Conservation (phyloP, 805 yeast genomes). For the Candida hungchunana region DNA sequence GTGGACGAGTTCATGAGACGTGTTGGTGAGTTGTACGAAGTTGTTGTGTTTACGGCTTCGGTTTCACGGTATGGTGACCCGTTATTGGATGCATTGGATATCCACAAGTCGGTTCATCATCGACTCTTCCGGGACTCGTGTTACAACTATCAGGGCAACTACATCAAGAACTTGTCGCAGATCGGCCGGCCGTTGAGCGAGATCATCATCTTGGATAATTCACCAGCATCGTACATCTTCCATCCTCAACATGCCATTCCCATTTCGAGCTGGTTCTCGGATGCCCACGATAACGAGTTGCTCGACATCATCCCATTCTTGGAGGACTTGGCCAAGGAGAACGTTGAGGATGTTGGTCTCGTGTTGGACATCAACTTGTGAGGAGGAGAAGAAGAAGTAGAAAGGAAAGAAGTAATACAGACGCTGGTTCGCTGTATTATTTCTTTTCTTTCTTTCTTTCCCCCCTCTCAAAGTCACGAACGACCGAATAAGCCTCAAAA, state of each 20-base stretch:
- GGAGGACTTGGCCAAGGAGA: constrained; percentile 69
- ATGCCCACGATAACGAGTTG: constrained; percentile 93
- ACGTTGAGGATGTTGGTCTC: constrained; percentile 79
- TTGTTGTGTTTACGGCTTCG: constrained; percentile 95
- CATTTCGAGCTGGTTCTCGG: constrained; percentile 96
- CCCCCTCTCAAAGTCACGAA: too few species aligned
- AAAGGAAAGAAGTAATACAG: too few species aligned
- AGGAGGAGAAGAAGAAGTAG: too few species aligned
- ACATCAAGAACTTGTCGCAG: constrained; percentile 88
- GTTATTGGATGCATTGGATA: constrained; percentile 79
- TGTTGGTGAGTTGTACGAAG: constrained; percentile 87
- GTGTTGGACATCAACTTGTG: constrained; percentile 69
- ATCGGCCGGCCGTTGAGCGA: constrained; percentile 89
- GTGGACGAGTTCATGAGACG: constrained; percentile 85
- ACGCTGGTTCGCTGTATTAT: too few species aligned
- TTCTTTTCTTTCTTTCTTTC: too few species aligned
- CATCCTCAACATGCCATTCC: constrained; percentile 99
- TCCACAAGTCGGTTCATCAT: constrained; percentile 75
- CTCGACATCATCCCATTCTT: constrained; percentile 86
- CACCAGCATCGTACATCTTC: constrained; percentile 96
- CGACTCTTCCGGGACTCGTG: constrained; percentile 93
- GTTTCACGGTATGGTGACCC: constrained; percentile 97
- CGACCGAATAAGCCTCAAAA: too few species aligned
- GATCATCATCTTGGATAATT: constrained; percentile 87
- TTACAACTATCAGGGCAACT: constrained; percentile 89